A percentile compares a stretch with the other conserved stretches of the same genome.
Evolutionary conservation across 805 yeast genomes (phyloP).

Genomic region (Saccharomycopsis schoenii): DNA sequence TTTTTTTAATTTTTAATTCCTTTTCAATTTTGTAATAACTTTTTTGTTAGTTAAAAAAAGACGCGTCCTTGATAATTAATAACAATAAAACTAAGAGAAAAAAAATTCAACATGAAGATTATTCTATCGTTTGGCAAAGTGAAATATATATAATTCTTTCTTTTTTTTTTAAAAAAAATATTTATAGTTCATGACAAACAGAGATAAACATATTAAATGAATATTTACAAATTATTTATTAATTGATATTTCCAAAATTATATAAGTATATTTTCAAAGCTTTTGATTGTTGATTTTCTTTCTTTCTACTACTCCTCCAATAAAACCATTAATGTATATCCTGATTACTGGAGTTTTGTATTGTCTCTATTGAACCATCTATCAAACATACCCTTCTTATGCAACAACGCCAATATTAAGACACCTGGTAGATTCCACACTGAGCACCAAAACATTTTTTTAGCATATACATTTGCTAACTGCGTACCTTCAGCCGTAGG

Average conservation of each 20-base stretch:
- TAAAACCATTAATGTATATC: not conserved
- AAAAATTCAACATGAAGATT: too few relatives aligned
- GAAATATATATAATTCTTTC: too few relatives aligned
- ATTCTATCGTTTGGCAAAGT: too few relatives aligned
- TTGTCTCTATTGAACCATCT: slow-evolving; percentile 16
- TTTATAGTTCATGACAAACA: not conserved
- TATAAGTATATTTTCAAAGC: not conserved
- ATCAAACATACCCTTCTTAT: slow-evolving; percentile 94
- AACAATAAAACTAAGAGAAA: too few relatives aligned
- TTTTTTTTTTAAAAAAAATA: too few relatives aligned
- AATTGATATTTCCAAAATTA: not conserved
- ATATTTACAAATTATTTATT: not conserved
- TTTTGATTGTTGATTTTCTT: not conserved
- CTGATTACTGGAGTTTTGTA: not conserved
- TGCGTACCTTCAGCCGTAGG: slow-evolving; percentile 32
- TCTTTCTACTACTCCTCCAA: not conserved
- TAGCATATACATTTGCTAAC: slow-evolving; percentile 61
- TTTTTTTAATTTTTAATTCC: too few relatives aligned
- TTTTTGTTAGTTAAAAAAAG: too few relatives aligned
- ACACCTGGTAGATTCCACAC: slow-evolving; percentile 92
- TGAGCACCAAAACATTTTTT: slow-evolving; percentile 85
- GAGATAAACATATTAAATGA: not conserved
- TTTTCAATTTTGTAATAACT: not conserved
- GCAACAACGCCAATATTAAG: slow-evolving; percentile 83
- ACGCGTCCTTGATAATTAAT: not conserved